Base-by-base conservation (phyloP, 1,284 basidiomycete genomes). In the Ceratobasidium sp. region DNA sequence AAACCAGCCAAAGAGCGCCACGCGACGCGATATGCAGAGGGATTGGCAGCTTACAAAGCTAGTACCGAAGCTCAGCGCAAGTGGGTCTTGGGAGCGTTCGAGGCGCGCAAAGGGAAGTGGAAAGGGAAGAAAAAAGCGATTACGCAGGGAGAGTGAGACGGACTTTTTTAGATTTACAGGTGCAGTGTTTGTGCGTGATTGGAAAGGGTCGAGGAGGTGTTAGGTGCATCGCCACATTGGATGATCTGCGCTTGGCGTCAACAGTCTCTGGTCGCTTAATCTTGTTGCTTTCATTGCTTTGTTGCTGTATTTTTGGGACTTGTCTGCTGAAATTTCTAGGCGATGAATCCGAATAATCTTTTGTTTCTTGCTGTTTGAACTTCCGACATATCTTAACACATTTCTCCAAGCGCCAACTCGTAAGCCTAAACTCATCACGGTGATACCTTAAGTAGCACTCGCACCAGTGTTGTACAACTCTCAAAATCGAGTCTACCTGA, bases 21-120 rank as follows among this genome's bases (percentile, higher is more conserved):
- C 28, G 80, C 81, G 20, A 86, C 86, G 6, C 84, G 87, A 15
- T 83, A 87, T 12, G 82, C 83, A 3, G 85, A 89, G 78, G 88
- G 88, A 0, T 63, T 84, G 2, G 83, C 85, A 73, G 87, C 85
- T 0, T 85, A 85, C 12, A 81, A 82, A 68, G 71, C 79, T 18
- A 86, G 86, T 81, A 84, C 84, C 0, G 73, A 81, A 23, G 80
- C 82, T 1, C 83, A 89, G 78, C 84, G 85, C 26, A 69, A 81
- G 1, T 80, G 81, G 6, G 84, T 90, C 13, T 69, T 89, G 18
- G 80, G 82, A 44, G 82, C 79, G 40, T 90, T 89, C 82, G 83
- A 86, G 39, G 84, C 84, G 5, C 82, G 85, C 26, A 85, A 85
- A 75, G 78, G 56, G 39, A 83, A 84, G 20, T 83, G 84, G 6